Percentiles rank a stretch among this genome's conserved stretches.
phyloP scores from a whole-genome alignment of 2,329 filamentous ascomycete species.

The Ceratocystis huliohia region DNA sequence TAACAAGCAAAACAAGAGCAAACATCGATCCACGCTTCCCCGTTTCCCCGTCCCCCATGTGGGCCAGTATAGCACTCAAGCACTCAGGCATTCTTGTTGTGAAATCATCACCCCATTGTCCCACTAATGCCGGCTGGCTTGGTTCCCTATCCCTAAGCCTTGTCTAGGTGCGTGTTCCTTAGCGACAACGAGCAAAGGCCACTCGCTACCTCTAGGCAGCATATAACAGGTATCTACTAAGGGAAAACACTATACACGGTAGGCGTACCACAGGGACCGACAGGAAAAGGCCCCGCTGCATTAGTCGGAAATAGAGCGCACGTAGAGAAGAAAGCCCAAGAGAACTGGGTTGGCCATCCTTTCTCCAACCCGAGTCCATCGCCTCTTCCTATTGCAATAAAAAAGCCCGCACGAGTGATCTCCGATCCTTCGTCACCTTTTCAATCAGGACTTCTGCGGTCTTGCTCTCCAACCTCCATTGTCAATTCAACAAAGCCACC shows the following conservation, averaged over 20 bases:
- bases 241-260: background rate
- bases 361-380: background rate
- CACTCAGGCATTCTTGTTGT: background rate
- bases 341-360: background rate
- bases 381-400: background rate
- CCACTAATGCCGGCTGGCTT: background rate
- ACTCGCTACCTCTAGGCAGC: background rate
- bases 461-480: background rate
- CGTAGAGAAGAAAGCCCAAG: constrained; percentile 1
- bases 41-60: background rate
- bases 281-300: background rate
- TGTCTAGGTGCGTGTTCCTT: background rate
- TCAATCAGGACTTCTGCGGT: background rate
- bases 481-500: background rate
- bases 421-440: background rate
- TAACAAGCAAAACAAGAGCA: background rate
- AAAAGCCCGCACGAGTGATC: constrained; percentile 1
- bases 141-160: background rate
- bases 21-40: background rate
- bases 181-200: background rate
- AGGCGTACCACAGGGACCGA: too few relatives aligned
- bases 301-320: background rate
- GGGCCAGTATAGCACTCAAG: background rate
- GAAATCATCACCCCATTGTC: background rate
- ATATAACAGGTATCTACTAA: background rate